Evolutionary conservation across 768 basidiomycete species (phyloP).

Genomic region (Tulasnella sp.): DNA sequence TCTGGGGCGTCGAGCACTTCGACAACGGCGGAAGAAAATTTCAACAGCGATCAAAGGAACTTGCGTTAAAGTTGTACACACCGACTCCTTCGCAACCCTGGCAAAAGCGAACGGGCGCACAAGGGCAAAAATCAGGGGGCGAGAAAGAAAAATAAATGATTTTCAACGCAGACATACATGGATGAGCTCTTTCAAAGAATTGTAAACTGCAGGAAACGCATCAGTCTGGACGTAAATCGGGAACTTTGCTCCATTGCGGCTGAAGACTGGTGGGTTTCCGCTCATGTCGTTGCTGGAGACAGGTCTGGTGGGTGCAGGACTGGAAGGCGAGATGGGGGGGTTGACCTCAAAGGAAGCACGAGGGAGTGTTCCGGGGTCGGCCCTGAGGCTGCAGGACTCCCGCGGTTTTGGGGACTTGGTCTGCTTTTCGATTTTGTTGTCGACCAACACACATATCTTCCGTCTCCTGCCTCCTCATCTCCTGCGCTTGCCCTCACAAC

Average conservation of each 20-base stretch:
- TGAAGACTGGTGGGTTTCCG: conserved; percentile 3
- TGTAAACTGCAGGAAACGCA: neutral
- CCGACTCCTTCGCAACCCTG: conserved; percentile 3
- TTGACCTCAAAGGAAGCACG: neutral
- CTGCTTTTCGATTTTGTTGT: neutral
- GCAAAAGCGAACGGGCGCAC: neutral
- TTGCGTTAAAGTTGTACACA: neutral
- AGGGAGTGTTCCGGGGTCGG: neutral
- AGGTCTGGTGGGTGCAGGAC: too few relatives aligned
- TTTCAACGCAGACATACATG: neutral
- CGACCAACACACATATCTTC: neutral
- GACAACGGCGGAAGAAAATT: neutral
- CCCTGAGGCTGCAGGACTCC: neutral
- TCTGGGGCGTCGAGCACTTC: neutral
- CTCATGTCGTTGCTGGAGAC: neutral
- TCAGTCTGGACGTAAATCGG: neutral
- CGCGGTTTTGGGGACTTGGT: neutral
- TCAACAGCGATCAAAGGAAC: neutral
- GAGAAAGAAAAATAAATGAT: neutral
- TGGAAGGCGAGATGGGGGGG: neutral
- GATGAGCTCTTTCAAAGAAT: neutral
- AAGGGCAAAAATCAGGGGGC: neutral
- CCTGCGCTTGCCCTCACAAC: neutral
- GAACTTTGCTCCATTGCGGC: conserved; percentile 1
- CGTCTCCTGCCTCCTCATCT: neutral